A percentile compares a stretch with the other conserved stretches of the same genome.
Conservation (phyloP, 2,329 filamentous ascomycete genomes). For the Pseudogymnoascus sp. region DNA sequence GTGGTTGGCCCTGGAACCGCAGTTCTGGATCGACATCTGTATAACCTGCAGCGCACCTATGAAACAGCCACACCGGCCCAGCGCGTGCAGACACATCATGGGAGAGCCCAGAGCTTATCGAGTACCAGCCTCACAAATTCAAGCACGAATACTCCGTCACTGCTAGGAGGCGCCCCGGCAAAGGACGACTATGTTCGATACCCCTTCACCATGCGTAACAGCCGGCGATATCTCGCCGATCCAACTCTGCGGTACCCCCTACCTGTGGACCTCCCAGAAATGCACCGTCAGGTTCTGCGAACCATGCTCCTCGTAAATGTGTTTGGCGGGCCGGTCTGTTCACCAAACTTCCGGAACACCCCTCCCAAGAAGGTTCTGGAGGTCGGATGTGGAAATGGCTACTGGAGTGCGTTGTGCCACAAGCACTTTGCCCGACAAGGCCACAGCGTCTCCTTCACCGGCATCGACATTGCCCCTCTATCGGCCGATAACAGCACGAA, state of each 20-base stretch:
- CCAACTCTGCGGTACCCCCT: constrained; percentile 68
- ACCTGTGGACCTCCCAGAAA: constrained; percentile 77
- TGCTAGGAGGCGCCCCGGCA: neutral
- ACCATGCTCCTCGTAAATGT: constrained; percentile 75
- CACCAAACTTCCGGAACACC: constrained; percentile 55
- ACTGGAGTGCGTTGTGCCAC: constrained; percentile 87
- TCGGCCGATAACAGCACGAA: constrained; percentile 55
- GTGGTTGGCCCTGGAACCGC: constrained; percentile 7
- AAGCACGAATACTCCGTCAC: constrained; percentile 5
- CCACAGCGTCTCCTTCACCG: constrained; percentile 67
- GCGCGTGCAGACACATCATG: constrained; percentile 8
- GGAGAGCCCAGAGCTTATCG: constrained; percentile 7
- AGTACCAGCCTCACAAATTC: constrained; percentile 8
- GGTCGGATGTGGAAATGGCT: constrained; percentile 76
- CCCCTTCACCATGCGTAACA: constrained; percentile 66
- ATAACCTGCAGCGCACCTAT: constrained; percentile 1
- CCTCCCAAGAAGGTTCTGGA: constrained; percentile 76
- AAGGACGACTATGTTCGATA: constrained; percentile 22
- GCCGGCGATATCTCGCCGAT: constrained; percentile 76
- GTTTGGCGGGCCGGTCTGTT: constrained; percentile 73
- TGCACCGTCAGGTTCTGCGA: constrained; percentile 79
- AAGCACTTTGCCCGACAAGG: constrained; percentile 66
- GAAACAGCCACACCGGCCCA: neutral
- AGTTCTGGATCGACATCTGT: constrained; percentile 6
- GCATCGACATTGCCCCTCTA: constrained; percentile 71